A percentile compares a stretch with the other conserved stretches of the same genome.
These are phyloP conservation scores for Phytophthora europaea DNA, from an alignment of 352 stramenopile species.

Conservation along the genomic window DNA sequence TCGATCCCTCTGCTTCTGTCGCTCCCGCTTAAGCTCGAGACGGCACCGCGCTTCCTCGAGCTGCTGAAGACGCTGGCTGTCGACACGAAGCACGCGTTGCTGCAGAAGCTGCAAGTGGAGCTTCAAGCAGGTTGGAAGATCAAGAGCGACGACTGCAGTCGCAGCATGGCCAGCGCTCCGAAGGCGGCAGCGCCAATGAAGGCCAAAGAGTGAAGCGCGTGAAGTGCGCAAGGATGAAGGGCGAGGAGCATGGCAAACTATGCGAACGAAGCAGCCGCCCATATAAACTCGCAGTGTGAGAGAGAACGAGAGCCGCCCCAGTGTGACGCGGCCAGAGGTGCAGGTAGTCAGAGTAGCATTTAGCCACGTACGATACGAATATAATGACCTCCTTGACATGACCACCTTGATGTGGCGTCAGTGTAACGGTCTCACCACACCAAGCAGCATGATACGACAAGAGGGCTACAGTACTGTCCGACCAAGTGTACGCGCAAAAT, in stretches of 20 bases:
- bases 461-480: too few species aligned
- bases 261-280: slow-evolving; percentile 40
- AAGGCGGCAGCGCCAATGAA: slow-evolving; percentile 13
- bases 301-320: slow-evolving; percentile 23
- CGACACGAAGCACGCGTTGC: slow-evolving; percentile 35
- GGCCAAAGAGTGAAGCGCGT: slow-evolving; percentile 11
- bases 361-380: slow-evolving; percentile 35
- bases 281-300: slow-evolving; percentile 31
- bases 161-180: neutral
- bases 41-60: slow-evolving; percentile 31
- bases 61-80: slow-evolving; percentile 31
- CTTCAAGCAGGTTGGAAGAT: slow-evolving; percentile 25
- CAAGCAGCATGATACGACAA: slow-evolving; percentile 6
- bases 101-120: slow-evolving; percentile 37
- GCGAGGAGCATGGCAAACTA: slow-evolving; percentile 22
- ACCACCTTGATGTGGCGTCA: slow-evolving; percentile 15
- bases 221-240: slow-evolving; percentile 18
- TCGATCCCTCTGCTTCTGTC: slow-evolving; percentile 32
- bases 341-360: slow-evolving; percentile 34
- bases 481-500: slow-evolving; percentile 25
- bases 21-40: slow-evolving; percentile 28
- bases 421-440: slow-evolving; percentile 7
- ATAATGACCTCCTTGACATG: slow-evolving; percentile 33
- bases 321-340: slow-evolving; percentile 7
- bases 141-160: slow-evolving; percentile 20